Base-by-base conservation (phyloP, 345 rosid species). In the Sisymbrium irio region DNA sequence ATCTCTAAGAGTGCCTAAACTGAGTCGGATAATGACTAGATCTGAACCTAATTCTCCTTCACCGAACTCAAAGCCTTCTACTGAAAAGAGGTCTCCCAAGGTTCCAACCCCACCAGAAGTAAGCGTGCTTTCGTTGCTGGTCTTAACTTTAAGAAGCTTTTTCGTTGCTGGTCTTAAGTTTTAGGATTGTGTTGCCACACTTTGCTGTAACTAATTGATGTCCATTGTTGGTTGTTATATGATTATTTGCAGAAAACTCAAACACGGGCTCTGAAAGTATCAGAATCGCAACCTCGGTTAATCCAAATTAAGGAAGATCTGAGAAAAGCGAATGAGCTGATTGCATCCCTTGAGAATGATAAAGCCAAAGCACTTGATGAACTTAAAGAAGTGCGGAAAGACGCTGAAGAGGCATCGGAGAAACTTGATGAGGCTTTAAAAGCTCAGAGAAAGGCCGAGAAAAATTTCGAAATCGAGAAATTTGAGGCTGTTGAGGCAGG, bases 401-500 rank as follows among this genome's bases (percentile, higher is more conserved):
- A 58, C 5, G 88, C 88, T 47, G 92, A 86, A 27, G 92, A 82
- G 73, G 86, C 89, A 33, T 85, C 80, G 44, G 82, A 78, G 79
- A 92, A 88, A 73, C 89, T 95, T 3, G 82, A 79, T 50, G 97
- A 90, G 81, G 93, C 96, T 28, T 51, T 92, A 82, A 83, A 85
- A 81, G 91, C 96, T 59, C 97, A 87, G 73, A 87, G 78, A 81
- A 84, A 88, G 76, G 93, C 89, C 0, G 91, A 84, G 82, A 94
- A 95, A 75, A 36, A 74, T 74, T 88, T 88, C 3, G 99, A 95
- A 78, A 83, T 90, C 25, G 90, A 90, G 81, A 95, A 86, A 79
- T 88, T 95, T 51, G 83, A 97, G 19, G 96, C 92, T 58, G 85
- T 92, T 74, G 99, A 95, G 80, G 89, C 93, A 0, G 97, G 93